Conservation (phyloP, 805 yeast species). For the Saturnispora dispora region DNA sequence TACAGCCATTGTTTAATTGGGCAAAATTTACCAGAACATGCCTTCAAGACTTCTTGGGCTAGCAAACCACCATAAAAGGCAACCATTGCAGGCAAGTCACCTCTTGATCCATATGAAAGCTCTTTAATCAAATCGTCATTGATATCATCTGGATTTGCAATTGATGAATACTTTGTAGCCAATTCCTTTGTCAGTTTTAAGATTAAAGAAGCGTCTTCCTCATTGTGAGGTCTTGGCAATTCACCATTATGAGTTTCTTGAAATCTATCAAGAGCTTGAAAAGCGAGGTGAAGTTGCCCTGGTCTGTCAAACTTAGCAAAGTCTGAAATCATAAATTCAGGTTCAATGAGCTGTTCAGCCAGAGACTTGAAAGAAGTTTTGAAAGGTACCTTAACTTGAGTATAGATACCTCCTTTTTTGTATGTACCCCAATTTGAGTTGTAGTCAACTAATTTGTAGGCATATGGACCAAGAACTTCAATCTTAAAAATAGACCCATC, state of each 20-base stretch:
- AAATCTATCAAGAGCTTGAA: constrained; percentile 80
- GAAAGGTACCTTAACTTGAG: constrained; percentile 82
- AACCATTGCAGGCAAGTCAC: constrained; percentile 83
- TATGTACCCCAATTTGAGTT: constrained; percentile 53
- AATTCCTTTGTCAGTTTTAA: constrained; percentile 51
- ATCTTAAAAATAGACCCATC: constrained; percentile 67
- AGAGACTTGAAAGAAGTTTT: constrained; percentile 55
- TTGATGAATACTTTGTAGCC: constrained; percentile 43
- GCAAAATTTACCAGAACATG: constrained; percentile 89
- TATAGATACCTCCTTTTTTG: constrained; percentile 78
- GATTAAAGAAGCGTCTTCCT: constrained; percentile 63
- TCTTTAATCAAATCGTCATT: constrained; percentile 61
- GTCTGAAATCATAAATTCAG: constrained; percentile 76
- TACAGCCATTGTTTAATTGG: constrained; percentile 89
- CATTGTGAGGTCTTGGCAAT: constrained; percentile 71
- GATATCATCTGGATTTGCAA: constrained; percentile 43
- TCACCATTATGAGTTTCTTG: constrained; percentile 48
- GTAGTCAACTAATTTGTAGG: constrained; percentile 59
- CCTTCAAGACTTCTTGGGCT: constrained; percentile 95
- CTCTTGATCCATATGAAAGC: constrained; percentile 76
- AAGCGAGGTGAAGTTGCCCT: constrained; percentile 81
- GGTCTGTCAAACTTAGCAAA: constrained; percentile 94
- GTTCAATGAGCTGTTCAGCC: constrained; percentile 54
- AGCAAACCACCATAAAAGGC: constrained; percentile 91
- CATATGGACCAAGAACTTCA: constrained; percentile 89